Evolutionary conservation across 2,329 filamentous ascomycete genomes (phyloP).

Genomic region (Helicocarpus griseus): DNA sequence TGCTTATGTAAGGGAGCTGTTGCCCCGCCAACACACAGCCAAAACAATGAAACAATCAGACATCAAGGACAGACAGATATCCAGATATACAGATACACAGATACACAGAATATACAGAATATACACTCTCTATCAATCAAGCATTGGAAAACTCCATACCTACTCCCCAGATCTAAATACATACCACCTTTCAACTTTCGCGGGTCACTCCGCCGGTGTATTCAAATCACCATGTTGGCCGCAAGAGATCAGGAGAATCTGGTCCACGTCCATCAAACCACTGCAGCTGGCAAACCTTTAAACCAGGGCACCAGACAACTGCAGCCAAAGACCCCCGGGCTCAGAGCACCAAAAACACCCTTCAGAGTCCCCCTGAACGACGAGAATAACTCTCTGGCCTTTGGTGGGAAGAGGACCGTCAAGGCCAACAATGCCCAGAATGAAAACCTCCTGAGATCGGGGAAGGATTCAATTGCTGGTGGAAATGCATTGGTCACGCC

Average conservation of each 20-base stretch:
- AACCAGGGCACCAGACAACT: conserved; percentile 55
- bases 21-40: background rate
- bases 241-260: conserved; percentile 82
- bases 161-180: too few relatives aligned
- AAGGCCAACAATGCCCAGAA: conserved; percentile 41
- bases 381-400: conserved; percentile 61
- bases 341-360: conserved; percentile 70
- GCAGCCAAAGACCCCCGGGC: conserved; percentile 68
- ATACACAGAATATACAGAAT: too few relatives aligned
- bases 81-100: too few relatives aligned
- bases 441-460: conserved; percentile 46
- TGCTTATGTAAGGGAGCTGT: background rate
- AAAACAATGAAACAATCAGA: background rate
- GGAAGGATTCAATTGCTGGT: conserved; percentile 43
- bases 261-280: conserved; percentile 63
- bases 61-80: too few relatives aligned
- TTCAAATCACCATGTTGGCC: conserved; percentile 54
- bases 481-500: conserved; percentile 68
- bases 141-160: too few relatives aligned
- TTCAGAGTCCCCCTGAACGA: conserved; percentile 69
- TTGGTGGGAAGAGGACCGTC: conserved; percentile 51
- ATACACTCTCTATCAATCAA: too few relatives aligned
- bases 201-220: background rate
- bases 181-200: background rate
- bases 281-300: conserved; percentile 59